phyloP scores from a whole-genome alignment of 108 stramenopile genomes.

The Fragilariopsis cylindrus region DNA sequence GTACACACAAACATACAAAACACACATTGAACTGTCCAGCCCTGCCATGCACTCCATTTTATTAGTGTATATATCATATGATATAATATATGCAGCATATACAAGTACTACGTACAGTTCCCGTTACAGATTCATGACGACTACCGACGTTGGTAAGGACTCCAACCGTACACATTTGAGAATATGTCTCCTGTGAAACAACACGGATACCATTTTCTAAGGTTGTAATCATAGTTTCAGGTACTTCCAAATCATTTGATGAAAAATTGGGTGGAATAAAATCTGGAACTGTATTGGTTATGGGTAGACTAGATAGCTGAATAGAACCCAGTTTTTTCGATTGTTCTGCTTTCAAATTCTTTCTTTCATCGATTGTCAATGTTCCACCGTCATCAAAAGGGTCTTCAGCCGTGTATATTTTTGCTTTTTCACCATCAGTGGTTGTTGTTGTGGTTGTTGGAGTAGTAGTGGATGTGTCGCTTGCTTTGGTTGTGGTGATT shows the following conservation, averaged over 20 bases:
- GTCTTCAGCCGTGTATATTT: slow-evolving; percentile 32
- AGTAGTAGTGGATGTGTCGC: slow-evolving; percentile 12
- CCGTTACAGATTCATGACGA: slow-evolving; percentile 74
- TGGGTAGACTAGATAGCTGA: slow-evolving; percentile 35
- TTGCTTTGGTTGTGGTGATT: slow-evolving; percentile 51
- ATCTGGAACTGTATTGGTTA: slow-evolving; percentile 43
- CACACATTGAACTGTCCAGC: no score
- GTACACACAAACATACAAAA: not conserved
- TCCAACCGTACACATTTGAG: slow-evolving; percentile 79
- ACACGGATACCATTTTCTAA: slow-evolving; percentile 88
- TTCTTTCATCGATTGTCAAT: slow-evolving; percentile 22
- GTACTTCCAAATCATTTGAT: slow-evolving; percentile 42
- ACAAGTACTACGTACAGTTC: slow-evolving; percentile 27
- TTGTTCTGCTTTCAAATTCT: slow-evolving; percentile 24
- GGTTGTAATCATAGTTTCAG: slow-evolving; percentile 71
- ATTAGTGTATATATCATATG: not conserved
- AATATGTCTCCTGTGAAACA: slow-evolving; percentile 84
- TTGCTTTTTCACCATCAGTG: not conserved
- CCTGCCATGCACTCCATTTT: not conserved
- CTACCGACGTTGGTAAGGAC: slow-evolving; percentile 76
- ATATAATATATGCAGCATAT: not conserved
- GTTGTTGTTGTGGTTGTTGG: not conserved
- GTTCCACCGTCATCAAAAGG: slow-evolving; percentile 48
- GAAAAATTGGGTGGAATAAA: slow-evolving; percentile 65
- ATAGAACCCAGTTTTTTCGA: slow-evolving; percentile 16